These are phyloP conservation scores for Malus hybrid DNA, from an alignment of 331 rosid species.

Conservation along the genomic window DNA sequence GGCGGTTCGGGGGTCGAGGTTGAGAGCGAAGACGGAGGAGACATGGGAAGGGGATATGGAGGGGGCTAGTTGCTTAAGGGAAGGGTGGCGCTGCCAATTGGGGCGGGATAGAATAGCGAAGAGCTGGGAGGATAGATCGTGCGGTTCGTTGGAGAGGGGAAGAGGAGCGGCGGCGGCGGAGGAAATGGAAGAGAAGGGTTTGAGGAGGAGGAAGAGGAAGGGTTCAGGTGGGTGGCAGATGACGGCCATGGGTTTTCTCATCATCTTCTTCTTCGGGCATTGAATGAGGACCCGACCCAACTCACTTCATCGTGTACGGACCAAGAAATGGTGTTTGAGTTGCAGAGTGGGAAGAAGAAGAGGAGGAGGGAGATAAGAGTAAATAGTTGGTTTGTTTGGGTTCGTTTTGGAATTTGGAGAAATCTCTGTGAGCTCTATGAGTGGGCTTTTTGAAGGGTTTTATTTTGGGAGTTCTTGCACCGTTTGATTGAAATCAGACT, in stretches of 20 bases:
- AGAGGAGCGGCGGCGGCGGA: neutral
- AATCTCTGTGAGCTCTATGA: neutral
- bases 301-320: neutral
- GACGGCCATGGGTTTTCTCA: neutral
- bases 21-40: constrained; percentile 7
- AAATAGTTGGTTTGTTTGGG: neutral
- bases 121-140: constrained; percentile 8
- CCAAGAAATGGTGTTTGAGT: neutral
- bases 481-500: no score
- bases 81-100: constrained; percentile 22
- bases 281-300: constrained; percentile 6
- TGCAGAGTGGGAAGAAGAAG: neutral
- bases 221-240: neutral
- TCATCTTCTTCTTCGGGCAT: constrained; percentile 2
- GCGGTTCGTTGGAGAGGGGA: neutral
- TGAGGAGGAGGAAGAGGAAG: neutral
- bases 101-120: constrained; percentile 11
- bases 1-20: constrained; percentile 12
- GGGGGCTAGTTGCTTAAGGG: neutral
- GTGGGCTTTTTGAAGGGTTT: no score
- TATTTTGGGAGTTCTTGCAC: no score
- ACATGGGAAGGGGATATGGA: constrained; percentile 19
- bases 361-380: neutral
- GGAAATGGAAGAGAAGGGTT: neutral
- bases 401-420: neutral